These are phyloP conservation scores for Fraxinus americana DNA, from an alignment of 257 asterid genomes.

Conservation along the genomic window DNA sequence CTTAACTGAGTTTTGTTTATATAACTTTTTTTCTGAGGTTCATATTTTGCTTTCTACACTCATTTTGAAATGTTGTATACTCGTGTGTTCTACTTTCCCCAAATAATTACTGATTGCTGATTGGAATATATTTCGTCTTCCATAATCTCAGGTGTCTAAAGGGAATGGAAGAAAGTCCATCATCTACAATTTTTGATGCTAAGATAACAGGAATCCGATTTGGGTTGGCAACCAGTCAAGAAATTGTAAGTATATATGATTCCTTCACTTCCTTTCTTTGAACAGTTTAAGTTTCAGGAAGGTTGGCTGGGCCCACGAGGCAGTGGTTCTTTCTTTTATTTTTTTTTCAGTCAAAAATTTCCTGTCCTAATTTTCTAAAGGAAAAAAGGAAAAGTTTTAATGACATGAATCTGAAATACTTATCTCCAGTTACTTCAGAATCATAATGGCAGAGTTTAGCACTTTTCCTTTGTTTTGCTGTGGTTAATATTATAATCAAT, in stretches of 20 bases:
- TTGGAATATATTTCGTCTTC: conserved; percentile 17
- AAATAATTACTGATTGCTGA: conserved; percentile 12
- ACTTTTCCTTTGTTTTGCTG: conserved; percentile 9
- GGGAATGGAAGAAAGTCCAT: conserved; percentile 65
- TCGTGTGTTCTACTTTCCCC: background rate
- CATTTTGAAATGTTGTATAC: conserved; percentile 11
- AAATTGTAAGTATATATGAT: conserved; percentile 63
- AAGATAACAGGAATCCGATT: conserved; percentile 60
- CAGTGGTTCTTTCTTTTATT: conserved; percentile 16
- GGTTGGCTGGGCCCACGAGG: background rate
- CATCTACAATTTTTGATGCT: conserved; percentile 47
- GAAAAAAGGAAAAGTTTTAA: background rate
- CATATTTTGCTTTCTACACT: background rate
- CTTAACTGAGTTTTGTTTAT: no score
- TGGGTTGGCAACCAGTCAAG: conserved; percentile 77
- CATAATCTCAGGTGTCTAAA: conserved; percentile 30
- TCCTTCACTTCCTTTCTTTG: conserved; percentile 21
- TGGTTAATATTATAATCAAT: conserved; percentile 6
- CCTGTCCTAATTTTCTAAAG: background rate
- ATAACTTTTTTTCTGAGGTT: background rate
- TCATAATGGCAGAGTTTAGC: conserved; percentile 9
- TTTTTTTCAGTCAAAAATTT: conserved; percentile 13
- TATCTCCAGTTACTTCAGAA: conserved; percentile 6
- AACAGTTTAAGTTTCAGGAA: background rate
- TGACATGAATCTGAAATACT: conserved; percentile 10